phyloP scores from a whole-genome alignment of 768 basidiomycete species.

The Mycena epipterygia region DNA sequence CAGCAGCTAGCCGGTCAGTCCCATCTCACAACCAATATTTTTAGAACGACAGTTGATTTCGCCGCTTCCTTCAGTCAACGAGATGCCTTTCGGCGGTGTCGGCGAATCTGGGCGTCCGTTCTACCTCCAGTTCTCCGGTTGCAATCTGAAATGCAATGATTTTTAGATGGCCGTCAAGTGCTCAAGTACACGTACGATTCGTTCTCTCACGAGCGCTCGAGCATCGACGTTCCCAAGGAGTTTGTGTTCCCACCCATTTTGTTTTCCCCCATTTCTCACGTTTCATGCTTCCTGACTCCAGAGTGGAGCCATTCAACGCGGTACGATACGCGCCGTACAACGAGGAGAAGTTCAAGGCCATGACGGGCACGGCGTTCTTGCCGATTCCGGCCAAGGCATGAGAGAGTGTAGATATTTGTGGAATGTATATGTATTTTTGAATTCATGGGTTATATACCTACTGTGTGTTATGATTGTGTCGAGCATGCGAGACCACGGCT shows the following conservation, averaged over 20 bases:
- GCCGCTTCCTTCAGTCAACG: constrained; percentile 37
- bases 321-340: background rate
- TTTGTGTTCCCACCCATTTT: no score
- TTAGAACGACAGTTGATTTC: background rate
- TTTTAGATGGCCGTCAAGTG: constrained; percentile 66
- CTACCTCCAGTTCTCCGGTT: background rate
- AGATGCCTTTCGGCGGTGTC: constrained; percentile 66
- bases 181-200: constrained; percentile 68
- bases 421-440: no score
- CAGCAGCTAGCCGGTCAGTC: constrained; percentile 63
- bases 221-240: constrained; percentile 67
- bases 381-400: background rate
- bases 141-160: no score
- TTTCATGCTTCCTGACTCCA: no score
- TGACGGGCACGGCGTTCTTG: background rate
- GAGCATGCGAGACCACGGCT: no score
- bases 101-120: constrained; percentile 77
- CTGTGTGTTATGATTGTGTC: no score
- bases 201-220: constrained; percentile 64
- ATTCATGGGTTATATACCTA: no score
- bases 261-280: no score
- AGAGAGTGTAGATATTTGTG: no score
- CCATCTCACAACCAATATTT: no score
- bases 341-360: background rate
- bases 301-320: background rate